Percentiles rank a stretch among this genome's conserved stretches.
Conservation (phyloP, 352 stramenopile genomes). For the Globisporangium carolinianum region DNA sequence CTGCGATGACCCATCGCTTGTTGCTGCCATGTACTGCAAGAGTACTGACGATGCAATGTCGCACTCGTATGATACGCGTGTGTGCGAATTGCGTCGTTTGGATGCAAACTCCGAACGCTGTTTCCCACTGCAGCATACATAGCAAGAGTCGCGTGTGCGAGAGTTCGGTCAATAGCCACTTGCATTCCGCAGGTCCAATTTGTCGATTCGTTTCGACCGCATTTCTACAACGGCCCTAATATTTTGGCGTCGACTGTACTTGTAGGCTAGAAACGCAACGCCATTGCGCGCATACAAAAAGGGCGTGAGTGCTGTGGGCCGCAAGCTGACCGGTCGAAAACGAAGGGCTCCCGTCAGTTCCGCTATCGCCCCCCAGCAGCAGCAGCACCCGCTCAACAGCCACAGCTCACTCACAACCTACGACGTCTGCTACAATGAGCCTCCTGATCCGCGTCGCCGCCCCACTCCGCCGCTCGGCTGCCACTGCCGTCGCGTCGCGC, state of each 20-base stretch:
- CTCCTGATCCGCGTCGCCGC: constrained; percentile 44
- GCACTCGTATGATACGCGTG: too few species aligned
- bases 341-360: constrained; percentile 19
- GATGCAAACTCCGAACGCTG: too few species aligned
- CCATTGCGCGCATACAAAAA: neutral
- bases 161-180: neutral
- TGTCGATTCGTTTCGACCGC: neutral
- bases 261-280: constrained; percentile 11
- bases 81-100: too few species aligned
- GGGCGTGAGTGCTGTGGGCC: too few species aligned
- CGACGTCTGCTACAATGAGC: constrained; percentile 21
- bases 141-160: too few species aligned
- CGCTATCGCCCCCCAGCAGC: constrained; percentile 8
- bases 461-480: constrained; percentile 36
- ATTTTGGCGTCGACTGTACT: too few species aligned
- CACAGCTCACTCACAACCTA: too few species aligned
- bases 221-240: constrained; percentile 1
- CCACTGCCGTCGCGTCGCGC: constrained; percentile 26
- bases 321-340: neutral
- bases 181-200: constrained; percentile 2
- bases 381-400: neutral
- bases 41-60: too few species aligned
- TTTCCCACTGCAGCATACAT: too few species aligned
- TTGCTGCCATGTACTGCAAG: too few species aligned
- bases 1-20: too few species aligned